Evolutionary conservation across 2,329 filamentous ascomycete species (phyloP).

Genomic region (Sarocladiaceae sp.): DNA sequence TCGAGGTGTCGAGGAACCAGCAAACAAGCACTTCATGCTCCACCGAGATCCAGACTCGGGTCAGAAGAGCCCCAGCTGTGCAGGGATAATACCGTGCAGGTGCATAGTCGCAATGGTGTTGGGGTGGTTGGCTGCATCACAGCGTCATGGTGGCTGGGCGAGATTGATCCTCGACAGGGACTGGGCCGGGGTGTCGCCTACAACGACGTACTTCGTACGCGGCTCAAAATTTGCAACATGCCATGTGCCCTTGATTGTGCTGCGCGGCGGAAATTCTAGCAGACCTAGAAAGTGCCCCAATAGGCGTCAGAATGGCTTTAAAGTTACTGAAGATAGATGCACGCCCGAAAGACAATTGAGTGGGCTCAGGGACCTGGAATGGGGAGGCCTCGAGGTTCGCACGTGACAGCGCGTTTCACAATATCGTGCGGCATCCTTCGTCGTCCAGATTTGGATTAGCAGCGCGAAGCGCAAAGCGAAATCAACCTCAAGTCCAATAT

Average conservation of each 20-base stretch:
- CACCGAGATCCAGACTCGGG: not conserved
- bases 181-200: not conserved
- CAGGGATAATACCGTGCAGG: not conserved
- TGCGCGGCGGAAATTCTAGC: not conserved
- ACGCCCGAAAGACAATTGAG: no score
- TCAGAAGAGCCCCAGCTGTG: slow-evolving; percentile 1
- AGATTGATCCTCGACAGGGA: slow-evolving; percentile 7
- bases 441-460: no score
- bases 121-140: not conserved
- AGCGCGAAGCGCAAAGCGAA: no score
- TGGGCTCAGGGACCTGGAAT: no score
- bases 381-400: no score
- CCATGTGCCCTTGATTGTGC: not conserved
- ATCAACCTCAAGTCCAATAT: not conserved
- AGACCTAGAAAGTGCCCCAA: no score
- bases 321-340: no score
- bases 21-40: not conserved
- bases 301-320: no score
- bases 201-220: not conserved
- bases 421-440: no score
- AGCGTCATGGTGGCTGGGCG: slow-evolving; percentile 9
- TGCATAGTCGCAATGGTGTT: not conserved
- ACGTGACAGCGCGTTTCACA: not conserved
- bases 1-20: not conserved
- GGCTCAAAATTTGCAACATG: not conserved